Evolutionary conservation across 1,284 basidiomycete species (phyloP), one percentile per base, ranked within the genome.

Genomic region (Chiua sp.): DNA sequence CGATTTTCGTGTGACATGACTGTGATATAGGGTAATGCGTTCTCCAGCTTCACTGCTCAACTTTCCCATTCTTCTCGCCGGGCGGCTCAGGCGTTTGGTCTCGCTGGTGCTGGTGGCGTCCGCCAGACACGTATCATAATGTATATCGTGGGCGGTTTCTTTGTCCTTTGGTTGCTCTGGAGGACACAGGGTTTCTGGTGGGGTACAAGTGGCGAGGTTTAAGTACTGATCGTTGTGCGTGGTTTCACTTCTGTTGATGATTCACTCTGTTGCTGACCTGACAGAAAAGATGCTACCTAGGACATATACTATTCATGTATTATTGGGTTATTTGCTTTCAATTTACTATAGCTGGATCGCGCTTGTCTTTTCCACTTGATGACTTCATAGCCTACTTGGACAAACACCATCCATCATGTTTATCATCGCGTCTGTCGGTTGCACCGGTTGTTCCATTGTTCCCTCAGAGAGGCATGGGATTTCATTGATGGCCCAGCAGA

Each of bases 21-120:
- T 0, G 49, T 42, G 35, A 1, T 7, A 20, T 65, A 92, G 90
- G 80, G 82, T n/a, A 82, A 91, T 67, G 78, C 82, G 0, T 92
- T 93, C 72, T 79, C 79, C 18, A 84, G 84, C 3, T 88, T 93
- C 64, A 84, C 84, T 22, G 75, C 78, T 22, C 82, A 86, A 0
- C 77, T 93, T 30, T 77, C 83, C 2, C 83, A 88, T 63, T 87
- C 88, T 3, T 86, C 87, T 20, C 82, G 83, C 62, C 83, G 87
- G 49, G 87, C 87, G 18, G 83, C 82, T 30, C 84, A 89, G 61
- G 88, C 88, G 1, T 92, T 92, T 66, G 91, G 90, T 26, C 65
- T 73, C 15, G 76, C 87, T 39, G 83, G 83, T 3, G 76, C 82
- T 39, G 87, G 88, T 4, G 82, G 87, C 15, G 77, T 90, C 42